Percentiles rank a stretch among this genome's conserved stretches.
Conservation (phyloP, 2,329 filamentous ascomycete genomes). For the Didymella segeticola region DNA sequence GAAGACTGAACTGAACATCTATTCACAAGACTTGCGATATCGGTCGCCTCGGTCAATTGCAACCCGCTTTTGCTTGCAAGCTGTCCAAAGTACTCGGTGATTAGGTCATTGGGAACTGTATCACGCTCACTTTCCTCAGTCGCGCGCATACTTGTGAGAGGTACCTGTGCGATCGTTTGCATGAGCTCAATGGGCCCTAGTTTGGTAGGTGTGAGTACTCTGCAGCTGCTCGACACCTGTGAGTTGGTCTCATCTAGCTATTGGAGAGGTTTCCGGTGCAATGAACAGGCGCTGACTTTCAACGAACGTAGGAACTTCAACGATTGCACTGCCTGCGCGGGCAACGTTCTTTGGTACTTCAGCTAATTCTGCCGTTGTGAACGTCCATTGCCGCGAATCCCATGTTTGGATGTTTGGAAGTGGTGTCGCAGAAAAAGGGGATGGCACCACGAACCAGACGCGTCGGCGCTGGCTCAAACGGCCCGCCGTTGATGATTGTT, state of each 20-base stretch:
- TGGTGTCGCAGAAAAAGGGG: constrained; percentile 42
- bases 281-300: neutral
- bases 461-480: constrained; percentile 5
- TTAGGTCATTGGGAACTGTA: constrained; percentile 57
- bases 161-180: constrained; percentile 50
- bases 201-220: constrained; percentile 42
- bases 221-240: constrained; percentile 41
- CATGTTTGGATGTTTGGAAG: constrained; percentile 26
- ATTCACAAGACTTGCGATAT: constrained; percentile 43
- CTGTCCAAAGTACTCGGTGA: constrained; percentile 62
- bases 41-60: constrained; percentile 65
- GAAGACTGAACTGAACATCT: no score
- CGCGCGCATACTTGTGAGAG: constrained; percentile 54
- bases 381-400: constrained; percentile 20
- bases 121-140: constrained; percentile 55
- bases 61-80: constrained; percentile 62
- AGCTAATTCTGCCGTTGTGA: constrained; percentile 21
- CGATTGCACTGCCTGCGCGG: constrained; percentile 16
- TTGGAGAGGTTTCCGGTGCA: neutral
- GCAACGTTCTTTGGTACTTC: constrained; percentile 36
- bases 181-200: constrained; percentile 45
- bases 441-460: constrained; percentile 17
- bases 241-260: constrained; percentile 35
- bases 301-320: constrained; percentile 4
- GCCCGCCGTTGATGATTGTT: constrained; percentile 7